Conservation (phyloP, 129 eudicot genomes). For the Artemisia annua region DNA sequence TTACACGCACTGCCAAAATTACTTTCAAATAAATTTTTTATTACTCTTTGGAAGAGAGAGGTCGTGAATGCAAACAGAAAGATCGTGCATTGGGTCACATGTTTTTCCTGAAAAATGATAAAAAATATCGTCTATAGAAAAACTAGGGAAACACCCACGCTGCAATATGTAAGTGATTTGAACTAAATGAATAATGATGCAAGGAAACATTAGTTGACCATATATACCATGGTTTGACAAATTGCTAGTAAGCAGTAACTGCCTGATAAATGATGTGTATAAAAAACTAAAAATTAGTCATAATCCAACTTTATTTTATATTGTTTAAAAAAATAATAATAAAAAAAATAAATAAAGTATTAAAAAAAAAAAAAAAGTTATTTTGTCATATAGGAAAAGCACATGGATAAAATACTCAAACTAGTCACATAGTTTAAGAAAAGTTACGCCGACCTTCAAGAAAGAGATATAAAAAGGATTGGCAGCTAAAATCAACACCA, state of each 20-base stretch:
- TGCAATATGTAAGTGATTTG: not conserved
- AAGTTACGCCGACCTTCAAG: too few relatives aligned
- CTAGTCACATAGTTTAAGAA: too few relatives aligned
- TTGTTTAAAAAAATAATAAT: too few relatives aligned
- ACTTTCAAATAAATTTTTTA: not conserved
- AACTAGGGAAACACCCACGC: not conserved
- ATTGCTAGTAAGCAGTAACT: not conserved
- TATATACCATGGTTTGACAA: not conserved
- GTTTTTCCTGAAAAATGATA: conserved; percentile 7
- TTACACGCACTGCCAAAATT: not conserved
- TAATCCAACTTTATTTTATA: not conserved
- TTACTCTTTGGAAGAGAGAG: not conserved
- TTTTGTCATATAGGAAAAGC: too few relatives aligned
- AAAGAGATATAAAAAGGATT: not conserved
- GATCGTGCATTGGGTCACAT: not conserved
- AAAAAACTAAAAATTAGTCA: not conserved
- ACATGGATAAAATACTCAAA: too few relatives aligned
- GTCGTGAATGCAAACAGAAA: not conserved
- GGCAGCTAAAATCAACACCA: conserved; percentile 4
- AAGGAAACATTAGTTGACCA: conserved; percentile 13
- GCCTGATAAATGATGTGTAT: not conserved
- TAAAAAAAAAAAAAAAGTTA: too few relatives aligned
- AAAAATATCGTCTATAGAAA: conserved; percentile 8
- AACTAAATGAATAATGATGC: not conserved
- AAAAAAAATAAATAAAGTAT: too few relatives aligned